Evolutionary conservation across 192 early-diverging fungal species (phyloP).

Genomic region (Rhizoclosmatium globosum): DNA sequence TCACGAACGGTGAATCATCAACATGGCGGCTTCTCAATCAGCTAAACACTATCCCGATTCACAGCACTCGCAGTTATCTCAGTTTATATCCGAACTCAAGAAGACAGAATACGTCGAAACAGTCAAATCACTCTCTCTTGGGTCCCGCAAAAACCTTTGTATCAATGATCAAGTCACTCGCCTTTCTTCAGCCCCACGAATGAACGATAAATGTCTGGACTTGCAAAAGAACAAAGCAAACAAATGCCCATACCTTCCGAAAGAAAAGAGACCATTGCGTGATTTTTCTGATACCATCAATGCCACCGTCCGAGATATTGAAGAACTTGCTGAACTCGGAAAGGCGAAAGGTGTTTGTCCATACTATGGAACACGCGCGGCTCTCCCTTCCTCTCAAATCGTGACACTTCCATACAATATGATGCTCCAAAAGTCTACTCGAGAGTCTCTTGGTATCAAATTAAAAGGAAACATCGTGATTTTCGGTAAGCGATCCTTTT

Average conservation of each 20-base stretch:
- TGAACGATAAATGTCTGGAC: slow-evolving; percentile 89
- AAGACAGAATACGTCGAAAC: slow-evolving; percentile 76
- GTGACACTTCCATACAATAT: slow-evolving; percentile 92
- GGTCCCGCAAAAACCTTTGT: slow-evolving; percentile 85
- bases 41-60: not conserved
- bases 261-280: slow-evolving; percentile 57
- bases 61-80: slow-evolving; percentile 91
- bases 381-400: slow-evolving; percentile 59
- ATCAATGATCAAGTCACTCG: slow-evolving; percentile 75
- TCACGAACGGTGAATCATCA: slow-evolving; percentile 49
- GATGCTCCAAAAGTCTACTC: slow-evolving; percentile 74
- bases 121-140: slow-evolving; percentile 74
- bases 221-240: slow-evolving; percentile 69
- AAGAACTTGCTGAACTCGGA: slow-evolving; percentile 79
- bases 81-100: slow-evolving; percentile 85
- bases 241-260: slow-evolving; percentile 61
- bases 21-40: not conserved
- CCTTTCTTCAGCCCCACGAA: slow-evolving; percentile 51
- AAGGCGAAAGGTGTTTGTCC: slow-evolving; percentile 69
- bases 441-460: slow-evolving; percentile 78
- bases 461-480: slow-evolving; percentile 81
- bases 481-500: slow-evolving; percentile 67
- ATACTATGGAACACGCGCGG: slow-evolving; percentile 82
- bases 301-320: slow-evolving; percentile 73
- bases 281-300: slow-evolving; percentile 59